phyloP scores from a whole-genome alignment of 2,329 filamentous ascomycete species.

The Byssochlamys sp. region DNA sequence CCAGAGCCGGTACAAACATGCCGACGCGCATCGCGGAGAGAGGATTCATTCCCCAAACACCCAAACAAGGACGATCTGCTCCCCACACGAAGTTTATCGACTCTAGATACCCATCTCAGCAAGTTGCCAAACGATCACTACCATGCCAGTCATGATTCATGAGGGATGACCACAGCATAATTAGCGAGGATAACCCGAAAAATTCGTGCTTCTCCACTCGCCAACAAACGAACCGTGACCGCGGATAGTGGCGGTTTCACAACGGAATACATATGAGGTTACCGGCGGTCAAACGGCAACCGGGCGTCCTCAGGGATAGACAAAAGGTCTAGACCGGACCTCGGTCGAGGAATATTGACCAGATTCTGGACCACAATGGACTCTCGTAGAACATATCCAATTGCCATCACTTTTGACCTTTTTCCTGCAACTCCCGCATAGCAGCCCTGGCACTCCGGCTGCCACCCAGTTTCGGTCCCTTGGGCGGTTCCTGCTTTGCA shows the following conservation, averaged over 20 bases:
- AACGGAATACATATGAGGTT: not conserved
- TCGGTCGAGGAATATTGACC: not conserved
- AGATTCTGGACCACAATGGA: not conserved
- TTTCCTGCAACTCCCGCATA: slow-evolving; percentile 47
- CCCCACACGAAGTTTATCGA: not conserved
- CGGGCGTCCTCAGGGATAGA: not conserved
- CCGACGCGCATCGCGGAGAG: not conserved
- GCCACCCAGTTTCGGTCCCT: slow-evolving; percentile 54
- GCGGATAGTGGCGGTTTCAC: not conserved
- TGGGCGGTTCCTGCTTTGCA: slow-evolving; percentile 27
- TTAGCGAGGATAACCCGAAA: not conserved
- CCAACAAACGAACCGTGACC: not conserved
- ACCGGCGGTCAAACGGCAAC: not conserved
- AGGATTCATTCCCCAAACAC: not conserved
- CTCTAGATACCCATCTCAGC: not conserved
- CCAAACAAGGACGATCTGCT: not conserved
- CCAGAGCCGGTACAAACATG: not conserved
- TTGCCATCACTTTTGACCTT: slow-evolving; percentile 33
- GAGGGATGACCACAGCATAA: not conserved
- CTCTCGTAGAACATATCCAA: not conserved
- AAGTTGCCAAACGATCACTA: not conserved
- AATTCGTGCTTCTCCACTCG: not conserved
- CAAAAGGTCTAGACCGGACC: not conserved
- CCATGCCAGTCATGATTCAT: not conserved
- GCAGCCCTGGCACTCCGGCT: slow-evolving; percentile 52